Percentiles rank a stretch among this genome's conserved stretches.
Conservation (phyloP, 495 filamentous ascomycete species). For the Geoglossum glabrum region DNA sequence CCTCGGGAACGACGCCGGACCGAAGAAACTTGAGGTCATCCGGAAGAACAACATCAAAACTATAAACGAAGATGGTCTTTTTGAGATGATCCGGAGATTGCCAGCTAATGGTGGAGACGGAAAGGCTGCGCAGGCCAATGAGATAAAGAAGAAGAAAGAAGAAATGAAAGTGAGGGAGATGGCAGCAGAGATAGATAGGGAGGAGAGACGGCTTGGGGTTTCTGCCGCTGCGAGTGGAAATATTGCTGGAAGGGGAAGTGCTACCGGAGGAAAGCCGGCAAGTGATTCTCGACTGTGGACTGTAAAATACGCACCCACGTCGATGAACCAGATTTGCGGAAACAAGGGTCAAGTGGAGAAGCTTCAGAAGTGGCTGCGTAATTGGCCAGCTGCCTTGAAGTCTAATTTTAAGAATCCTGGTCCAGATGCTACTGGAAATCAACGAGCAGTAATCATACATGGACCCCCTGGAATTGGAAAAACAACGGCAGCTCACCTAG, state of each 20-base stretch:
- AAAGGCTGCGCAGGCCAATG: slow-evolving; percentile 65
- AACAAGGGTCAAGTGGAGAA: slow-evolving; percentile 85
- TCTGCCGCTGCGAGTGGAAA: slow-evolving; percentile 1
- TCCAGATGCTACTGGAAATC: slow-evolving; percentile 56
- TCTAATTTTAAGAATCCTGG: slow-evolving; percentile 58
- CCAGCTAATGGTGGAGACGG: slow-evolving; percentile 73
- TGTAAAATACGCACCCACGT: slow-evolving; percentile 77
- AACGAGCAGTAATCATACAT: slow-evolving; percentile 76
- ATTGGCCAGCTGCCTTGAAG: slow-evolving; percentile 58
- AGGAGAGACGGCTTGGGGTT: slow-evolving; percentile 22
- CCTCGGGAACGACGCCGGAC: slow-evolving; percentile 75
- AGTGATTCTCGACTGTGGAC: slow-evolving; percentile 71
- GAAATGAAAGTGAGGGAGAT: slow-evolving; percentile 57
- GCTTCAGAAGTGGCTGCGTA: slow-evolving; percentile 66
- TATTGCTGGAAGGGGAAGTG: slow-evolving; percentile 9
- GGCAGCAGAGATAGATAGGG: slow-evolving; percentile 62
- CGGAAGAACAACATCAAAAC: slow-evolving; percentile 56
- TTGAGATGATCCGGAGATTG: slow-evolving; percentile 63
- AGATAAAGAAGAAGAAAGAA: slow-evolving; percentile 53
- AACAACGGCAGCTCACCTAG: slow-evolving; percentile 88
- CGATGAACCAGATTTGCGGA: slow-evolving; percentile 74
- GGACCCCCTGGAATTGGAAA: slow-evolving; percentile 95
- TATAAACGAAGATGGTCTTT: slow-evolving; percentile 83
- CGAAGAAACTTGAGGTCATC: slow-evolving; percentile 85
- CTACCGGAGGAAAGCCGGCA: slow-evolving; percentile 13